Evolutionary conservation across 495 filamentous ascomycete species (phyloP), one percentile per base, ranked within the genome.

Genomic region (Penicillium antarcticum): DNA sequence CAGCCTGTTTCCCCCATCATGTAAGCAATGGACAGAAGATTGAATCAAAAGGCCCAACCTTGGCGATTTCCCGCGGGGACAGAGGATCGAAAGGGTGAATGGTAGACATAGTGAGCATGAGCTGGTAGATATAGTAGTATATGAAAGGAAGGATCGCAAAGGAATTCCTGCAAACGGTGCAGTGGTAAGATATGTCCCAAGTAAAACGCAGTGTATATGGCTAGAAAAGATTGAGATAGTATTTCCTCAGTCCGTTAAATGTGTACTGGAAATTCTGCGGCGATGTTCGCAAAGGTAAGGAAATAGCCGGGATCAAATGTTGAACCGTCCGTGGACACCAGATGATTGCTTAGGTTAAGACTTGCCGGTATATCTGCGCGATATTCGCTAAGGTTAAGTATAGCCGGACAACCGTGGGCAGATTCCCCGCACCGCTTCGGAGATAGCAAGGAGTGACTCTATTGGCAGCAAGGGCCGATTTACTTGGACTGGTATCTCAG

Each of bases 71-170:
- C 49, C 23, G 21, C 3, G 58, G 58, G 0, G 43, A 51, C 7
- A 66, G 46, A n/a, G 63, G 63, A 32, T 66, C 63, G 23, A 66
- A 59, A n/a, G 63, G 63, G 38, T 66, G 63, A 1, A 37, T 34
- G 12, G 8, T 18, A 5, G 56, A 33, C 46, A 53, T 62, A 1
- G n/a, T 38, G 33, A 36, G 7, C 14, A 5, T 24, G 33, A 35
- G 29, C 4, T 13, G n/a, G 10, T 9, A 24, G 35, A 33, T 34
- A 29, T n/a, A n/a, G n/a, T n/a, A n/a, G n/a, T n/a, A n/a, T n/a
- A n/a, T n/a, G n/a, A n/a, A 35, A 9, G 4, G 18, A 45, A 35
- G 7, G 26, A 29, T 8, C 8, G 8, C 6, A 29, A 9, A 29
- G 24, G 24, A 5, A 2, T 29, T 29, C 26, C 7, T 29, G 26